Percentiles rank a stretch among this genome's conserved stretches.
These are phyloP conservation scores for Trametes maxima DNA, from an alignment of 768 basidiomycete species.

Conservation along the genomic window DNA sequence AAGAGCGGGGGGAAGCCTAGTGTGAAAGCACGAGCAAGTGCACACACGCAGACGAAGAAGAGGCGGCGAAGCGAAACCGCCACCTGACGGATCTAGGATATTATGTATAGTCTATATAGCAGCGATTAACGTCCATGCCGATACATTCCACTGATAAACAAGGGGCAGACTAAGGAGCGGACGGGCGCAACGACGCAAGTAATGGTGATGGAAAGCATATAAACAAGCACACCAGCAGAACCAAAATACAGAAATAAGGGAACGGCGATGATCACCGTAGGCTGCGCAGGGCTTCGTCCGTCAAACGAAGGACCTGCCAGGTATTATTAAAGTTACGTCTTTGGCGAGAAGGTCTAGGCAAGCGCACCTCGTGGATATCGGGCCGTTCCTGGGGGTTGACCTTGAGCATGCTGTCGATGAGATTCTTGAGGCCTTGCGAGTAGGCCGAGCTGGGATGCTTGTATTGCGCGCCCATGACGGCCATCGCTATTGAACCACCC, in stretches of 20 bases:
- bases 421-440: constrained; percentile 75
- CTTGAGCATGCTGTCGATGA: constrained; percentile 86
- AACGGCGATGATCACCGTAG: constrained; percentile 40
- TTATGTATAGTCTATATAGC: constrained; percentile 17
- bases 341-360: too few relatives aligned
- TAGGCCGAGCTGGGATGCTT: constrained; percentile 87
- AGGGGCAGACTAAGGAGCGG: constrained; percentile 12
- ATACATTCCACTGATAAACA: constrained; percentile 19
- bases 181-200: constrained; percentile 3
- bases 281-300: constrained; percentile 63
- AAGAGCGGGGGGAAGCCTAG: neutral
- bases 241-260: neutral
- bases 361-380: constrained; percentile 76
- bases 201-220: constrained; percentile 10
- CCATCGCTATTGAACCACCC: constrained; percentile 97
- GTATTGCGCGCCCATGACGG: constrained; percentile 91
- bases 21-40: neutral
- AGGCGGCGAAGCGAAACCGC: constrained; percentile 7
- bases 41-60: constrained; percentile 10
- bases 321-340: too few relatives aligned
- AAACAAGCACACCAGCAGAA: neutral
- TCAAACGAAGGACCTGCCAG: constrained; percentile 63
- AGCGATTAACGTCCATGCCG: constrained; percentile 22
- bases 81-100: constrained; percentile 3
- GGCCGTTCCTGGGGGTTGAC: constrained; percentile 83